Evolutionary conservation across 169 alveolate species (phyloP), one percentile per base, ranked within the genome.

Genomic region (Plasmodium ovale): DNA sequence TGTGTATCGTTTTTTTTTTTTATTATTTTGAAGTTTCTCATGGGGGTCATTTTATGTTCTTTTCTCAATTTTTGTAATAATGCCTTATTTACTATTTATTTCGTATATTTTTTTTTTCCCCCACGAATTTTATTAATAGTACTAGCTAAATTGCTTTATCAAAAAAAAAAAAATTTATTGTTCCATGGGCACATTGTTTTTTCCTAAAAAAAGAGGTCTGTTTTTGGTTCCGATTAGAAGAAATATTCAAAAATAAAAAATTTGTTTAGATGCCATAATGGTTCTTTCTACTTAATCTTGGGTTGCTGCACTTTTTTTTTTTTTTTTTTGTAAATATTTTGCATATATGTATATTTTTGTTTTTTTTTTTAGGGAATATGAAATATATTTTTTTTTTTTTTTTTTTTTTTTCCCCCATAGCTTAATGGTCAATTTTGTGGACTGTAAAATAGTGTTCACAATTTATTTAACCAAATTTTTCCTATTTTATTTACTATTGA

Each of bases 401-500:
- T 54, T 19, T 12, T 21, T 54, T 54, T 54, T 54, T n/a, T 19
- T 54, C 10, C 21, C 27, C 16, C 27, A 19, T 54, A n/a, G 51
- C 25, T 54, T 54, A 54, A 54, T 54, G 64, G 64, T 7, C 16
- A 12, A n/a, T 54, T n/a, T 54, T n/a, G 25, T 16, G 14, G 21
- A 54, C 25, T n/a, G 16, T 54, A 19, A 54, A 54, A 54, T 54
- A 54, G 16, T 54, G 42, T 47, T 51, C 42, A 35, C 37, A 35
- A 27, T 70, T 44, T 21, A 51, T 21, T 47, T 35, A 44, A 23
- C 56, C 21, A 68, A 29, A 12, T 16, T 16, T 33, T 70, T 70
- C 59, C 84, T 35, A 35, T 14, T 19, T 47, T 54, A 70, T 70
- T 44, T 51, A 44, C 14, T 51, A 65, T 68, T 42, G 23, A 37